Evolutionary conservation across 2,329 filamentous ascomycete species (phyloP), one percentile per base, ranked within the genome.

Genomic region (Neopestalotiopsis rosae): DNA sequence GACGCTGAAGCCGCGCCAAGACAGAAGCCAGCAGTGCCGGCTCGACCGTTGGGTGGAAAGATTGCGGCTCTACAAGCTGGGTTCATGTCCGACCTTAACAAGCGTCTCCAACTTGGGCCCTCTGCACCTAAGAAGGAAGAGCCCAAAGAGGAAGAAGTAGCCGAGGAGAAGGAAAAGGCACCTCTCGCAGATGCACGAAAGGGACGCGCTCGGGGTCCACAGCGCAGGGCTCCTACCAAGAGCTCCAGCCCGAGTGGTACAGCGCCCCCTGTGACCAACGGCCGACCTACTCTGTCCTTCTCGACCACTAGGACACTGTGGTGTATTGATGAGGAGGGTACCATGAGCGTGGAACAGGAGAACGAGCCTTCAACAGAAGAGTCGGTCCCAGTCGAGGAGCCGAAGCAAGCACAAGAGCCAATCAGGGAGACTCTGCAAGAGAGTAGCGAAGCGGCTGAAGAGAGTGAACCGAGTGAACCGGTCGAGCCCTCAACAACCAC

Each of bases 51-150:
- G 58, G 93, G 93, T 10, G 89, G 90, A 75, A 98, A 98, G 84
- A 97, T 99, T 78, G 94, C 95, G 17, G 92, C 94, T 30, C 84
- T 99, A 40, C 94, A 97, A 81, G 93, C 93, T 49, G 94, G 93
- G 3, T 98, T 99, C 80, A 90, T 99, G 87, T 94, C 91, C 59
- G 95, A 98, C 76, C 84, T 99, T 57, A 97, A 98, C 80, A 95
- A 94, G 75, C 92, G 94, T 63, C 85, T 99, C 34, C 91, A 94
- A 77, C 83, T 97, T 45, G 96, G 96, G 1, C 95, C 95, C n/a
- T 91, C 93, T 74, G 89, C 87, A 10, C 88, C 90, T 1, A 95
- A 94, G 83, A 92, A 93, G 73, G 91, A 93, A 76, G 91, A 95
- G 72, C 83, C 86, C 56, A 78, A 82, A 10, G 82, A 85, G 14